Evolutionary conservation across 2,329 filamentous ascomycete species (phyloP), one percentile per base, ranked within the genome.

Genomic region (Grosmannia serpens): DNA sequence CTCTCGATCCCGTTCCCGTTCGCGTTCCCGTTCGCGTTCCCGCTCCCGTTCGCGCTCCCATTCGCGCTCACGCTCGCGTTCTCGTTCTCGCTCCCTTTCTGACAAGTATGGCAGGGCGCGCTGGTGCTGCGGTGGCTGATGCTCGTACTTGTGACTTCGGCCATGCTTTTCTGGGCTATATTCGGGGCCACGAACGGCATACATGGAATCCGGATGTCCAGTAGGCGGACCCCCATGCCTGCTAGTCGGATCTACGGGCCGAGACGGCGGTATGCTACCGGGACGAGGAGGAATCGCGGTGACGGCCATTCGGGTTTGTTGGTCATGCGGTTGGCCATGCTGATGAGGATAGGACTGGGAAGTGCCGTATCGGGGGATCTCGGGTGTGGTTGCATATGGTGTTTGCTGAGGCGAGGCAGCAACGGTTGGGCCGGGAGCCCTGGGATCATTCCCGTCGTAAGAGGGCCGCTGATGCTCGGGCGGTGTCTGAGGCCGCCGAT

Each of bases 401-500:
- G 72, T 73, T 64, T 78, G 73, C 7, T 63, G 61, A 1, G 62
- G 62, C 24, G 62, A 63, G 1, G 61, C 61, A 29, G 35, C 53
- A 8, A 63, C 51, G 4, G 79, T 78, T 17, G 80, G 81, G 5
- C 73, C 75, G 20, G 74, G 75, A 3, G 73, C 73, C 65, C 79
- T 72, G 46, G 71, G 73, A 61, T 75, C 68, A 13, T 64, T 60
- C 62, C 67, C 67, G 64, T 71, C 69, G 64, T 74, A 65, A 58
- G 67, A 53, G 58, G 74, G 73, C 65, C 81, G 77, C 53, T 78
- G 75, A 61, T 85, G 83, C 51, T 90, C 87, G n/a, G 87, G 58
- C 6, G 62, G 87, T 0, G 87, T 90, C 59, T 88, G 84, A 2
- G 87, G 87, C 61, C 86, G 78, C 62, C 85, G 78, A 68, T 81